Conservation (phyloP, 2,329 filamentous ascomycete genomes). For the Fusarium anthophilum region DNA sequence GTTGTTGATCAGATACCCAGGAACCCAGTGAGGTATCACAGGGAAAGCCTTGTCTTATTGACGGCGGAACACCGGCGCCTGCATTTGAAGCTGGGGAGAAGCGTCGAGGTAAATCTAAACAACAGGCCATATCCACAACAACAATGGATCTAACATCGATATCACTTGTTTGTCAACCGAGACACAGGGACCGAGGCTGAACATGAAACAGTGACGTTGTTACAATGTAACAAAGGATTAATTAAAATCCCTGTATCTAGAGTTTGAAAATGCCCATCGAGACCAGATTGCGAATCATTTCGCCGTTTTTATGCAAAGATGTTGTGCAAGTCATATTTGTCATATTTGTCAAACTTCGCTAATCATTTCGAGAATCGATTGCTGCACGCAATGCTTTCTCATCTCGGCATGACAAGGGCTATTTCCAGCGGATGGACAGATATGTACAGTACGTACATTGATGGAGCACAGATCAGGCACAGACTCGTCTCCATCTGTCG, state of each 20-base stretch:
- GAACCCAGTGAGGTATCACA: neutral
- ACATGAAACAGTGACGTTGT: slow-evolving; percentile 27
- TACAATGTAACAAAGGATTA: slow-evolving; percentile 3
- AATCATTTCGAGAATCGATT: neutral
- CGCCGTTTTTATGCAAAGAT: neutral
- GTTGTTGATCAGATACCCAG: neutral
- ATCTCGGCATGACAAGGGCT: slow-evolving; percentile 13
- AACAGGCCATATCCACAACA: slow-evolving; percentile 7
- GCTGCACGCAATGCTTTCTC: slow-evolving; percentile 12
- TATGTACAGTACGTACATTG: neutral
- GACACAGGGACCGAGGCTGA: neutral
- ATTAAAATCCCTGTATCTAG: slow-evolving; percentile 1
- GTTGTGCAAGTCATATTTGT: neutral
- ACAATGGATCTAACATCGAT: neutral
- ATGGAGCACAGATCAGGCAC: slow-evolving; percentile 12
- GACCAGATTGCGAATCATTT: neutral
- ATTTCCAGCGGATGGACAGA: slow-evolving; percentile 25
- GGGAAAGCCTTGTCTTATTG: slow-evolving; percentile 4
- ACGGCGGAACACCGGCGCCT: slow-evolving; percentile 29
- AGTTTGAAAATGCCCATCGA: neutral
- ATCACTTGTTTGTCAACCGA: neutral
- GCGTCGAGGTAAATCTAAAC: neutral
- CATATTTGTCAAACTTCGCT: neutral
- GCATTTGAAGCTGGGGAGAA: slow-evolving; percentile 8
- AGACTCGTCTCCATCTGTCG: slow-evolving; percentile 23